These are phyloP conservation scores for Coniophora puteana DNA, from an alignment of 1,284 basidiomycete genomes.

Conservation along the genomic window DNA sequence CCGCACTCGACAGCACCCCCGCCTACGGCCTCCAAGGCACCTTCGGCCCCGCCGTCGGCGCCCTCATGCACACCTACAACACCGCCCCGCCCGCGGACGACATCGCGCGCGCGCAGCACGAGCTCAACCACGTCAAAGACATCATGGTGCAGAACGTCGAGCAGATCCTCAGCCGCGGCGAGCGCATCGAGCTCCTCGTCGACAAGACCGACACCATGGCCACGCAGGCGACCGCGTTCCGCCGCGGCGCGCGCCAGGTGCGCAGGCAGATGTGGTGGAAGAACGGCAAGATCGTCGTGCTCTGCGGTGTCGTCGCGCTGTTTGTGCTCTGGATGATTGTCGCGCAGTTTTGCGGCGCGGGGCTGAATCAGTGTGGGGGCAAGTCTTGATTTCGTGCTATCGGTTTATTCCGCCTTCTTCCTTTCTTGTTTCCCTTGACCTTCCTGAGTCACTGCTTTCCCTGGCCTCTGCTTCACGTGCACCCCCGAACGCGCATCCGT, in stretches of 20 bases:
- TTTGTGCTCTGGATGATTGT: conserved; percentile 75
- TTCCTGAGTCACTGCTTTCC: conserved; percentile 4
- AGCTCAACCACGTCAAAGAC: conserved; percentile 92
- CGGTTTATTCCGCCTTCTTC: conserved; percentile 1
- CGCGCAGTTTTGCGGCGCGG: conserved; percentile 85
- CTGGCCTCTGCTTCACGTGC: background rate
- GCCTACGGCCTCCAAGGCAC: conserved; percentile 66
- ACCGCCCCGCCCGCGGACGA: conserved; percentile 90
- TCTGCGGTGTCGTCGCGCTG: conserved; percentile 72
- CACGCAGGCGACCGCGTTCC: conserved; percentile 93
- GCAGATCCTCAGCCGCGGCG: conserved; percentile 90
- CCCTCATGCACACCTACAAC: conserved; percentile 85
- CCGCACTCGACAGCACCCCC: conserved; percentile 35
- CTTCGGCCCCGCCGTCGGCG: conserved; percentile 62
- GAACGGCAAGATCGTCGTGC: conserved; percentile 73
- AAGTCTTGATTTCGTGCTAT: conserved; percentile 18
- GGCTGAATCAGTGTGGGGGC: conserved; percentile 57
- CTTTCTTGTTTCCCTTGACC: conserved; percentile 2
- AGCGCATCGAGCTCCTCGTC: conserved; percentile 93
- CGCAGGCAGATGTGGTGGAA: conserved; percentile 98
- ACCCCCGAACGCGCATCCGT: background rate
- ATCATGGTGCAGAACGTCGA: conserved; percentile 98
- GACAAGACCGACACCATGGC: conserved; percentile 98
- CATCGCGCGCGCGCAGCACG: conserved; percentile 84
- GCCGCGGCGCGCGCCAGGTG: conserved; percentile 83